Conservation (phyloP, 768 basidiomycete species). For the Leccinum arenicola region DNA sequence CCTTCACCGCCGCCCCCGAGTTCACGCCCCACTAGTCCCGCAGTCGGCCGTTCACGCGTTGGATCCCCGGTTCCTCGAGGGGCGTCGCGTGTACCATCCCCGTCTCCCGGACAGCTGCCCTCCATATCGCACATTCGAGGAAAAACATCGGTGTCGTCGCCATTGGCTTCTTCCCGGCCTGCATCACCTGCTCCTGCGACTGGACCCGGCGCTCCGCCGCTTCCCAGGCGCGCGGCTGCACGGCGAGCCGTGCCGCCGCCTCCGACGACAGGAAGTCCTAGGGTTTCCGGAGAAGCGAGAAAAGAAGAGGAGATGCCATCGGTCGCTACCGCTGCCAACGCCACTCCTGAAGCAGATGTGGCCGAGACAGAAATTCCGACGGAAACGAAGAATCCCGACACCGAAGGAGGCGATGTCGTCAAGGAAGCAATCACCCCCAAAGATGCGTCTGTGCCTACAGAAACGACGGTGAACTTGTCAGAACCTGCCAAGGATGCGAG, state of each 20-base stretch:
- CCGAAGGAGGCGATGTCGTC: background rate
- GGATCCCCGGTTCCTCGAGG: conserved; percentile 23
- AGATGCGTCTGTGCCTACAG: background rate
- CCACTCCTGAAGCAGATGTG: background rate
- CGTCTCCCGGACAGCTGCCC: conserved; percentile 9
- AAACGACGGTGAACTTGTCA: background rate
- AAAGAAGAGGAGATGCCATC: conserved; percentile 6
- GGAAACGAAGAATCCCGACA: conserved; percentile 5
- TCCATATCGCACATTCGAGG: conserved; percentile 13
- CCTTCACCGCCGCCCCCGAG: conserved; percentile 29
- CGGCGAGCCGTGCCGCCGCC: conserved; percentile 37
- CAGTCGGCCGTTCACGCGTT: conserved; percentile 21
- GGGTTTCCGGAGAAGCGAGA: background rate
- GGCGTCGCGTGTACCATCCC: conserved; percentile 9
- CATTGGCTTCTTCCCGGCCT: conserved; percentile 33
- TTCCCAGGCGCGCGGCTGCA: conserved; percentile 65
- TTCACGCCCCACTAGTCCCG: conserved; percentile 30
- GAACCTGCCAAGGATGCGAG: background rate
- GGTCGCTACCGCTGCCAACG: background rate
- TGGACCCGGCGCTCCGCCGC: conserved; percentile 43
- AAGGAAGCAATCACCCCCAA: background rate
- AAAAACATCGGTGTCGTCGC: conserved; percentile 22
- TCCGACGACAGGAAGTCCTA: background rate
- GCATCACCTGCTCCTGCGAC: conserved; percentile 33
- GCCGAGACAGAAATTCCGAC: background rate